phyloP scores from a whole-genome alignment of 1,284 basidiomycete species.

The Schizopora paradoxa region DNA sequence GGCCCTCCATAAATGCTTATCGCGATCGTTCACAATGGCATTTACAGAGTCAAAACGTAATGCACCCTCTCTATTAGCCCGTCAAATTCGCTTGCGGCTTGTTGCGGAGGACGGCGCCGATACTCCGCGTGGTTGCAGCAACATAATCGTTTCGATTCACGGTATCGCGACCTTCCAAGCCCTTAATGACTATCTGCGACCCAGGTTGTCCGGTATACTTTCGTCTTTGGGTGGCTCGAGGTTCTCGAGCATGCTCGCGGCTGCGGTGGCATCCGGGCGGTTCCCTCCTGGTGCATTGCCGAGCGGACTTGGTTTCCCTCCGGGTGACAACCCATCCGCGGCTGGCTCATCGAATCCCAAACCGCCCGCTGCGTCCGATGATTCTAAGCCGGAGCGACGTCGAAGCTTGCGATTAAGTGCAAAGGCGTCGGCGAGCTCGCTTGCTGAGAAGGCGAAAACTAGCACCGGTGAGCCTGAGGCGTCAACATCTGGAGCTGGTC shows the following conservation, averaged over 20 bases:
- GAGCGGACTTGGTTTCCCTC: slow-evolving; percentile 12
- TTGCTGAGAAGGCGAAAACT: slow-evolving; percentile 21
- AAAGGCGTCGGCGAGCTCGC: slow-evolving; percentile 34
- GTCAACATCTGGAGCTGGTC: slow-evolving; percentile 25
- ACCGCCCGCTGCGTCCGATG: slow-evolving; percentile 27
- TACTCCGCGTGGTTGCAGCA: slow-evolving; percentile 80
- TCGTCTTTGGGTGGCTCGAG: slow-evolving; percentile 51
- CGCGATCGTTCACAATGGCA: slow-evolving; percentile 3
- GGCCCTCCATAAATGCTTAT: slow-evolving; percentile 10
- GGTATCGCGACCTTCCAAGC: slow-evolving; percentile 96
- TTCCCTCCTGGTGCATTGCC: slow-evolving; percentile 41
- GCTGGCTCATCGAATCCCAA: slow-evolving; percentile 23
- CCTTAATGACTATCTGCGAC: slow-evolving; percentile 89
- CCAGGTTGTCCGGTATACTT: slow-evolving; percentile 76
- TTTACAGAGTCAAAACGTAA: slow-evolving; percentile 74
- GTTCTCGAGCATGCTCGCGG: slow-evolving; percentile 79
- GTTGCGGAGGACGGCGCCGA: slow-evolving; percentile 83
- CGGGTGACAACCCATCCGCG: slow-evolving; percentile 12
- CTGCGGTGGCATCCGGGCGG: slow-evolving; percentile 79
- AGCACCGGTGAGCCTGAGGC: slow-evolving; percentile 21
- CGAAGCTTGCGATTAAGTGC: slow-evolving; percentile 82
- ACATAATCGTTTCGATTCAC: slow-evolving; percentile 92
- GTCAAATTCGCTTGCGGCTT: slow-evolving; percentile 84
- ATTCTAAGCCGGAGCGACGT: slow-evolving; percentile 44
- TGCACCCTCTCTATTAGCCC: slow-evolving; percentile 81